Evolutionary conservation across 768 basidiomycete species (phyloP).

Genomic region (Arthromyces matolae): DNA sequence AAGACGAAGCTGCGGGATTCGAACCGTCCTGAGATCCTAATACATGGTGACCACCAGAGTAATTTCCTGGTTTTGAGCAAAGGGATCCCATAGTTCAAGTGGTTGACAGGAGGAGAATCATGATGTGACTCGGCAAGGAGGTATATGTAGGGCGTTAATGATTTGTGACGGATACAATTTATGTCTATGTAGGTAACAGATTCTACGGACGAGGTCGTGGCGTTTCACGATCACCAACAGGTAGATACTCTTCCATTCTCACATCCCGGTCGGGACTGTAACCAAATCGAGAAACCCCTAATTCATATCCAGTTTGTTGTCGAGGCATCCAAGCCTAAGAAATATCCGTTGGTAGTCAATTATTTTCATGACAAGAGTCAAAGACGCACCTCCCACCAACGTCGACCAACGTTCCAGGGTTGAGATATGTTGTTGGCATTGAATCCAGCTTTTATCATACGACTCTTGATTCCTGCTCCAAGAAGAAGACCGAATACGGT

Average conservation of each 20-base stretch:
- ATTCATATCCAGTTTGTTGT: conserved; percentile 42
- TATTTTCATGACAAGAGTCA: conserved; percentile 10
- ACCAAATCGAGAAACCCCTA: conserved; percentile 42
- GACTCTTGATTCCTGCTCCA: conserved; percentile 78
- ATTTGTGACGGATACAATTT: too few relatives aligned
- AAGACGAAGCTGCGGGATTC: conserved; percentile 27
- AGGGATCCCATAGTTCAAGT: conserved; percentile 58
- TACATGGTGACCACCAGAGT: conserved; percentile 48
- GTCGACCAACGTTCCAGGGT: conserved; percentile 53
- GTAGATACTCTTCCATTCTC: conserved; percentile 43
- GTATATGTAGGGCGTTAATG: too few relatives aligned
- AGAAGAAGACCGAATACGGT: conserved; percentile 84
- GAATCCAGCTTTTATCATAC: conserved; percentile 77
- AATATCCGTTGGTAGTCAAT: conserved; percentile 7
- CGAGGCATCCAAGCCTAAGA: conserved; percentile 58
- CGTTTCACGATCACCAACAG: conserved; percentile 34
- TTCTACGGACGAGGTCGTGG: conserved; percentile 10
- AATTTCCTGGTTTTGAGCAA: conserved; percentile 47
- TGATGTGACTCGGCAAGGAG: conserved; percentile 9
- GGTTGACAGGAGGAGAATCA: background rate
- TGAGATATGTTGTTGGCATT: conserved; percentile 50
- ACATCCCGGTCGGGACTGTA: conserved; percentile 36
- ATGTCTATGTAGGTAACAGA: too few relatives aligned
- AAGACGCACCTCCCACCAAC: conserved; percentile 80
- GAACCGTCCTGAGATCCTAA: conserved; percentile 36